These are phyloP conservation scores for Candida mattraensis DNA, from an alignment of 805 yeast species.

Conservation along the genomic window DNA sequence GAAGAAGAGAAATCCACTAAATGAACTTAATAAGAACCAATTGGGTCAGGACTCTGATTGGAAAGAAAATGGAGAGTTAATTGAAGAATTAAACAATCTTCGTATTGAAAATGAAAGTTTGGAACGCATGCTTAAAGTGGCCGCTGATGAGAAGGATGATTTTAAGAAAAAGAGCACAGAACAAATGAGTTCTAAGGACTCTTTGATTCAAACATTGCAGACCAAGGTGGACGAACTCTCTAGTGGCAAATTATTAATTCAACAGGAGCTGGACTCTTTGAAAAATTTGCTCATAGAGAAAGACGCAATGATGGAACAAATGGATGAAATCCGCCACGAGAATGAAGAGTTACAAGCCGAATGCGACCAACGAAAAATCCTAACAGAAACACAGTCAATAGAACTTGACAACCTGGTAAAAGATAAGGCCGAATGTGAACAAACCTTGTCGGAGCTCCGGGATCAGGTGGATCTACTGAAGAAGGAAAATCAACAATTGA, in stretches of 20 bases:
- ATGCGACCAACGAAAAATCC: not conserved
- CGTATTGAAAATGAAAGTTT: conserved; percentile 2
- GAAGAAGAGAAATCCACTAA: too few relatives aligned
- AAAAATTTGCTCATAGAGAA: conserved; percentile 1
- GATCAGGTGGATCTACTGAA: too few relatives aligned
- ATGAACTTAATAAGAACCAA: too few relatives aligned
- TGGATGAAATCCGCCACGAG: not conserved
- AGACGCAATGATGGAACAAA: conserved; percentile 4
- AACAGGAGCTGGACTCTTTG: conserved; percentile 7
- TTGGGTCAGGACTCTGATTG: too few relatives aligned
- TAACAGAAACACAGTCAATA: too few relatives aligned
- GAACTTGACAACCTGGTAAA: too few relatives aligned
- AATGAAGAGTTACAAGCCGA: conserved; percentile 1
- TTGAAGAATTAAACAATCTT: too few relatives aligned
- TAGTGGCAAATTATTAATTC: conserved; percentile 1
- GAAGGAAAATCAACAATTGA: too few relatives aligned
- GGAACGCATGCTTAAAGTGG: not conserved
- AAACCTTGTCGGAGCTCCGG: too few relatives aligned
- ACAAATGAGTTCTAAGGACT: not conserved
- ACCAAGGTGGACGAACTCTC: not conserved
- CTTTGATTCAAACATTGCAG: conserved; percentile 2
- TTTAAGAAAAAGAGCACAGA: too few relatives aligned
- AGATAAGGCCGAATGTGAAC: too few relatives aligned
- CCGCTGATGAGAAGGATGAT: not conserved
- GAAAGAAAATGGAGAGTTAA: too few relatives aligned